Evolutionary conservation across 2,329 filamentous ascomycete species (phyloP), one percentile per base, ranked within the genome.

Genomic region (Aspergillus thermomutatus): DNA sequence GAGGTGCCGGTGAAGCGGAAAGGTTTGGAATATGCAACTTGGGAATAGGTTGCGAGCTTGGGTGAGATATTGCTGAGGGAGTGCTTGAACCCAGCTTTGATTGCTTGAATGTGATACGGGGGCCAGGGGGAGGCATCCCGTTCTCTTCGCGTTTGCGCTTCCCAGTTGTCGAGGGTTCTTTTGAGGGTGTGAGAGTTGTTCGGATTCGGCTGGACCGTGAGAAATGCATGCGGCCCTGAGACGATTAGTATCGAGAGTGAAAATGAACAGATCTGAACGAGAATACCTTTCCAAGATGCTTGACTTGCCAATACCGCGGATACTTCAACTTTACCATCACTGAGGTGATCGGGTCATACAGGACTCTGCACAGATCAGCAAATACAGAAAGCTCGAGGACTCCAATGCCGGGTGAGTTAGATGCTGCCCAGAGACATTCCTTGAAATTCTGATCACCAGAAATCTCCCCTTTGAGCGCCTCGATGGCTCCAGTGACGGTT

Each of bases 401-500:
- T 1, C 81, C 77, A 46, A 85, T 74, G 4, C 67, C 69, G 1
- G 75, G 78, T 0, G 84, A 82, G 52, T 75, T 78, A 63, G 84
- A 78, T 2, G 84, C 84, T 54, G 80, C 76, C 78, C 84, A 85
- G 3, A 88, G 67, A 11, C 80, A 79, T 41, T 80, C 69, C 61
- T 80, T 80, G 54, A 88, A 75, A 2, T 71, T 67, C 37, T 75
- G 59, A 50, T 86, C 80, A 6, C 72, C 66, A 3, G 73, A 73
- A 19, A 88, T 63, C 52, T 84, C 81, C 34, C 70, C 69, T 65
- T 81, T 86, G 40, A 88, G 70, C 1, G 82, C 84, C 28, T 76
- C 76, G 25, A 86, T 70, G 5, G 85, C 85, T 31, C 83, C 84
- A 27, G 82, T 78, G n/a, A 86, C 74, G 3, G 79, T 84, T 60